Evolutionary conservation across 2,329 filamentous ascomycete genomes (phyloP).

Genomic region (Trichocomaceae sp.): DNA sequence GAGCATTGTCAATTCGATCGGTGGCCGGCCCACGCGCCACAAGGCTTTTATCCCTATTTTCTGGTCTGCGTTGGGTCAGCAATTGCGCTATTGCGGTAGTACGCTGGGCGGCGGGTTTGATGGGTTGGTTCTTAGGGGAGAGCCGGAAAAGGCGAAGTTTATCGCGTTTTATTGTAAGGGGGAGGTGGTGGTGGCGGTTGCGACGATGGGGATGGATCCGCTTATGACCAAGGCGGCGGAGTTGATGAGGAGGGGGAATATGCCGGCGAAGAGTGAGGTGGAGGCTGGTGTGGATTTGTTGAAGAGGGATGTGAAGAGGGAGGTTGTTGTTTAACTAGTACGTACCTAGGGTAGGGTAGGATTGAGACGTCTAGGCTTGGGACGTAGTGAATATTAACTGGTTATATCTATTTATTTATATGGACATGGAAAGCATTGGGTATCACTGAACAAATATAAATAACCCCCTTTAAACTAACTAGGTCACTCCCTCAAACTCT

Average conservation of each 20-base stretch:
- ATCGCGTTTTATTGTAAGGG: conserved; percentile 83
- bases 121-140: conserved; percentile 72
- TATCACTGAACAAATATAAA: conserved; percentile 8
- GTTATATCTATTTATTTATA: no score
- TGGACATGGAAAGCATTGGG: no score
- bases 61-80: conserved; percentile 86
- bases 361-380: no score
- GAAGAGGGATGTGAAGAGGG: conserved; percentile 23
- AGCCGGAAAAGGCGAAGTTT: conserved; percentile 72
- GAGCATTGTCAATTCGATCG: conserved; percentile 16
- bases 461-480: background rate
- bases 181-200: conserved; percentile 81
- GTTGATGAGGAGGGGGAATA: conserved; percentile 73
- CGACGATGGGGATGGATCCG: conserved; percentile 85
- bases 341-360: no score
- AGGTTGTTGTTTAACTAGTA: conserved; percentile 17
- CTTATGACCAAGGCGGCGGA: conserved; percentile 75
- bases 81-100: conserved; percentile 90
- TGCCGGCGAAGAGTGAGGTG: conserved; percentile 75
- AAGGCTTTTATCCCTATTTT: conserved; percentile 87
- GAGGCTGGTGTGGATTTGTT: conserved; percentile 45
- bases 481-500: conserved; percentile 50
- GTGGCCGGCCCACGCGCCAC: conserved; percentile 39
- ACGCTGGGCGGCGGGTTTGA: conserved; percentile 72
- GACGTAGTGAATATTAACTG: no score